Percentiles rank a stretch among this genome's conserved stretches.
Conservation (phyloP, 2,329 filamentous ascomycete species). For the Diaporthe ilicicola region DNA sequence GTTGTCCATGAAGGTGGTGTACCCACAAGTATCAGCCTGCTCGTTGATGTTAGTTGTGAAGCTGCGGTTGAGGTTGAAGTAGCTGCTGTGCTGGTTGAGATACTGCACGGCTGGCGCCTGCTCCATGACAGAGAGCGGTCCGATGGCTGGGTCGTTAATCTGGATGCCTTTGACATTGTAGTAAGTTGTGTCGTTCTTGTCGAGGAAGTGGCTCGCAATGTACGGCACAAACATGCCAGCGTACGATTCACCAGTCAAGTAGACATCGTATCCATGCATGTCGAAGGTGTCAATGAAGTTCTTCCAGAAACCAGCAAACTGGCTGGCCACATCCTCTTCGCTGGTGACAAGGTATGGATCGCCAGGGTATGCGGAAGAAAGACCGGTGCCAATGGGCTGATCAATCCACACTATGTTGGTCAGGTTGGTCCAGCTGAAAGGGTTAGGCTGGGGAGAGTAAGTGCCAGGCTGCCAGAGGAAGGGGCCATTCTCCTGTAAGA, state of each 20-base stretch:
- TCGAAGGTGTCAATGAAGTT: constrained; percentile 75
- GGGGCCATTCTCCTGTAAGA: constrained; percentile 78
- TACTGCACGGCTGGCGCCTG: constrained; percentile 61
- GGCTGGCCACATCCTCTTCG: constrained; percentile 68
- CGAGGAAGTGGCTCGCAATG: constrained; percentile 74
- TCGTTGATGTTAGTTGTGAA: constrained; percentile 58
- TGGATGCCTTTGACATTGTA: constrained; percentile 73
- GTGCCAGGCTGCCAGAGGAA: constrained; percentile 75
- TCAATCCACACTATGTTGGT: constrained; percentile 80
- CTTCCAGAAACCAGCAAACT: constrained; percentile 78
- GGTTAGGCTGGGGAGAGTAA: constrained; percentile 66
- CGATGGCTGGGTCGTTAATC: constrained; percentile 73
- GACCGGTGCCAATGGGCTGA: constrained; percentile 70
- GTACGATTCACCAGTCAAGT: constrained; percentile 74
- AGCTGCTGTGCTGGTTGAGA: constrained; percentile 62
- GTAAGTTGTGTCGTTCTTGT: constrained; percentile 67
- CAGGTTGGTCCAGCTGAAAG: constrained; percentile 74
- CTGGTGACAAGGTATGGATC: constrained; percentile 66
- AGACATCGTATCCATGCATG: constrained; percentile 70
- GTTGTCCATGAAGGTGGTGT: constrained; percentile 62
- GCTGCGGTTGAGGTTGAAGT: constrained; percentile 68
- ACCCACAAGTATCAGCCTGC: constrained; percentile 65
- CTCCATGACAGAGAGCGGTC: constrained; percentile 52
- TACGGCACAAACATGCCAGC: constrained; percentile 69
- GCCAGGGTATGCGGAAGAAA: constrained; percentile 59